Percentiles rank a stretch among this genome's conserved stretches.
phyloP scores from a whole-genome alignment of 1,284 basidiomycete species.

The Exobasidium rhododendri region DNA sequence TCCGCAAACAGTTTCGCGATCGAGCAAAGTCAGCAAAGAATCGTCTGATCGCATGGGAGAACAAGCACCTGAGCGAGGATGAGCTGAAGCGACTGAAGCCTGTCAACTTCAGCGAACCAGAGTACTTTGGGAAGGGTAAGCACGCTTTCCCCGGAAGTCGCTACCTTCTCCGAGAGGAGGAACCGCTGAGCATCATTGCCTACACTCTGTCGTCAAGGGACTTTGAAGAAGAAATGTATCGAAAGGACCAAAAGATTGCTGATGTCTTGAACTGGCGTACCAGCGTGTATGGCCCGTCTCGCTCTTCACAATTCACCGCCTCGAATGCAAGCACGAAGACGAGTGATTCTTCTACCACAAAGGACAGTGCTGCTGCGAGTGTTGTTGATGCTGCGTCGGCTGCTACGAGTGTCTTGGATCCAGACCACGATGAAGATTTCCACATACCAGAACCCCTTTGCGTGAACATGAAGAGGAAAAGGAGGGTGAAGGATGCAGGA shows the following conservation, averaged over 20 bases:
- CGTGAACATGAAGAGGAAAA: constrained; percentile 40
- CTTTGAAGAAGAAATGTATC: constrained; percentile 32
- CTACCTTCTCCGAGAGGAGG: constrained; percentile 39
- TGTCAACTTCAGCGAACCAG: constrained; percentile 32
- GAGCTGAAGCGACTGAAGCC: constrained; percentile 28
- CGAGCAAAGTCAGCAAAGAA: constrained; percentile 40
- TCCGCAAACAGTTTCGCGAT: constrained; percentile 39
- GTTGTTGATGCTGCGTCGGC: neutral
- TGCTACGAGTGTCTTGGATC: constrained; percentile 25
- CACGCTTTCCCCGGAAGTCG: constrained; percentile 39
- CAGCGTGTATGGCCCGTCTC: constrained; percentile 25
- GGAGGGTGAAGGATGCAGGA: constrained; percentile 35
- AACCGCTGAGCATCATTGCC: constrained; percentile 46
- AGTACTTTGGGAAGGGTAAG: constrained; percentile 25
- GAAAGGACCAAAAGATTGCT: constrained; percentile 15
- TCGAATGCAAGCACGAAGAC: constrained; percentile 1
- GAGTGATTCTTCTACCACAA: neutral
- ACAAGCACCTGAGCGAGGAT: constrained; percentile 38
- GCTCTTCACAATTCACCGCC: constrained; percentile 10
- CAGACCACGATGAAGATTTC: constrained; percentile 40
- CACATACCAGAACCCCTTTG: constrained; percentile 38
- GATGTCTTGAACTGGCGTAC: constrained; percentile 36
- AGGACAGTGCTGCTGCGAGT: neutral
- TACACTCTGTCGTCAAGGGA: constrained; percentile 45
- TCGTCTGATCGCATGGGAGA: constrained; percentile 34